Base-by-base conservation (phyloP, 2,329 filamentous ascomycete species). In the Metarhizium brunneum region DNA sequence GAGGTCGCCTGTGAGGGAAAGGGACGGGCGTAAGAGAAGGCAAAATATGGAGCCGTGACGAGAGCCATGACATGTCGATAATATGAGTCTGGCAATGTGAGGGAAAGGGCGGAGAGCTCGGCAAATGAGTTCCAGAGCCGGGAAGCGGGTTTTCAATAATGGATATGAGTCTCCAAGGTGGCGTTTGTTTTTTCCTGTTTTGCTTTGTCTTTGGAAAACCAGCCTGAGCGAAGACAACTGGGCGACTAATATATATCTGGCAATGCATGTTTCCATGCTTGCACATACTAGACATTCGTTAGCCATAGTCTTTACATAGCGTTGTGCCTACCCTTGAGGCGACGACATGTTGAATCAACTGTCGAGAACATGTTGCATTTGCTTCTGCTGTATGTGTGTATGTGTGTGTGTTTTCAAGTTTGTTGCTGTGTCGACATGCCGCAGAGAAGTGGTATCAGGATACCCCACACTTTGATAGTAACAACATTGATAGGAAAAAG, bases 1-100 rank as follows among this genome's bases (percentile, higher is more conserved):
- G 65, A 58, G 64, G 62, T 29, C 65, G 64, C 55, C 61, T 73
- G 59, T 73, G 47, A 57, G 25, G 25, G 25, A 25, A n/a, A 47
- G 14, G n/a, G 20, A 7, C 7, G 47, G 13, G 25, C 32, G 43
- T 16, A 18, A 49, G 6, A 47, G 16, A 16, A 45, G 6, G 35
- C 10, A 43, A 32, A 6, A 48, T 14, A 49, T 8, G 47, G 14
- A 30, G 29, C 11, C 29, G 32, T n/a, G 47, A 35, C 3, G 36
- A 51, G 16, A 20, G 20, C 30, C 38, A 51, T 50, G 53, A 50
- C 47, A 36, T 30, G 10, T 43, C 3, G 29, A 42, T 30, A 20
- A 50, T 25, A n/a, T 47, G 53, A 45, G 13, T 29, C 42, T 50
- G 53, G 38, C 14, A 45, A 20, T 43, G 47, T 11, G 42, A 10